Evolutionary conservation across 176 grass and related monocot species (phyloP).

Genomic region (Oryza coarctata): DNA sequence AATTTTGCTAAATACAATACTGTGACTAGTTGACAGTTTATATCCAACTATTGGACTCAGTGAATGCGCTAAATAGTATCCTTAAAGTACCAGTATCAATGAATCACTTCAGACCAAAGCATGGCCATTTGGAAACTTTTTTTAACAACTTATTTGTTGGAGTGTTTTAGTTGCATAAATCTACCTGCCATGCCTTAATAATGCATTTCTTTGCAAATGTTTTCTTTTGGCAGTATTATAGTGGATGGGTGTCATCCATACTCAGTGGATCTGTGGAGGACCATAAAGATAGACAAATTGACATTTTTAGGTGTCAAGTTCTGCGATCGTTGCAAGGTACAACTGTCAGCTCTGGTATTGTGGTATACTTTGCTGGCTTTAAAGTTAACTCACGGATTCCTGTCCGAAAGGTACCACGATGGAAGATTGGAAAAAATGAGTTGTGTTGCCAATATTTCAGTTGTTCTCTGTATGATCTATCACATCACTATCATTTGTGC

Average conservation of each 20-base stretch:
- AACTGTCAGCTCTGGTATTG: neutral
- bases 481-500: neutral
- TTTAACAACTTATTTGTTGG: neutral
- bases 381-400: neutral
- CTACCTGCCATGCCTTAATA: neutral
- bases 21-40: neutral
- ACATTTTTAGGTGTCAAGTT: conserved; percentile 84
- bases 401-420: neutral
- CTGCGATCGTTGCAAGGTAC: conserved; percentile 90
- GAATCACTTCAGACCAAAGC: conserved; percentile 93
- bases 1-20: conserved; percentile 6
- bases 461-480: neutral
- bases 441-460: neutral
- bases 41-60: conserved; percentile 53
- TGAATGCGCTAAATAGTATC: conserved; percentile 66
- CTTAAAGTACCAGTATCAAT: conserved; percentile 71
- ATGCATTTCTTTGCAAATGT: neutral
- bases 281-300: conserved; percentile 66
- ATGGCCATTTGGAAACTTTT: conserved; percentile 12
- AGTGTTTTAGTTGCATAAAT: neutral
- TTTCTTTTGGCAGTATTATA: conserved; percentile 71
- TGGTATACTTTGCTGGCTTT: neutral
- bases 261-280: conserved; percentile 87
- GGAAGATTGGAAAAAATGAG: too few relatives aligned
- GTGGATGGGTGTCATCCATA: conserved; percentile 80